Evolutionary conservation across 768 basidiomycete genomes (phyloP).

Genomic region (Tubosaeta sp.): DNA sequence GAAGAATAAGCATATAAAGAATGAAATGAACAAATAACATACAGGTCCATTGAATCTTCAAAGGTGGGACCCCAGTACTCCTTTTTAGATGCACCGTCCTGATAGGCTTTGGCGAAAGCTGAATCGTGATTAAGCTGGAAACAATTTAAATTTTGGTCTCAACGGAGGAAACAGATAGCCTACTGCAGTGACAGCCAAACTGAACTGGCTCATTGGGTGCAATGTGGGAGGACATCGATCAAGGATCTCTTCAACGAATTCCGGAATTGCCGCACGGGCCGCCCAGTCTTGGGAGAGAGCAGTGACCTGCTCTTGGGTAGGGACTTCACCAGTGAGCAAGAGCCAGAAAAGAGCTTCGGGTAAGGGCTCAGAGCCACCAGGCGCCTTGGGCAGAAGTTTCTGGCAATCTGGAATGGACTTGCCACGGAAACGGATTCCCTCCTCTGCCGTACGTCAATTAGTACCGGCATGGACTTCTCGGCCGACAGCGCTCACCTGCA

Average conservation of each 20-base stretch:
- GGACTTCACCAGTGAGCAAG: constrained; percentile 90
- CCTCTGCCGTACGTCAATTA: constrained; percentile 46
- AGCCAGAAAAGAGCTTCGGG: constrained; percentile 97
- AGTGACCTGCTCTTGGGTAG: constrained; percentile 83
- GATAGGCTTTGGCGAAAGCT: constrained; percentile 93
- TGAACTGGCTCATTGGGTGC: constrained; percentile 99
- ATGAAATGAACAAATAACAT: constrained; percentile 13
- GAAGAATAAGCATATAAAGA: constrained; percentile 1
- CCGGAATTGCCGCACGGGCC: constrained; percentile 83
- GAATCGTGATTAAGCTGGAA: constrained; percentile 87
- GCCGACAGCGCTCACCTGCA: constrained; percentile 50
- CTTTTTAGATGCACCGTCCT: constrained; percentile 86
- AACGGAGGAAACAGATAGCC: constrained; percentile 18
- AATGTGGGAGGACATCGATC: constrained; percentile 91
- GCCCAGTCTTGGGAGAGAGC: constrained; percentile 94
- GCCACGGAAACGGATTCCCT: constrained; percentile 98
- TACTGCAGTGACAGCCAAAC: constrained; percentile 91
- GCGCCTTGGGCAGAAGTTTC: constrained; percentile 82
- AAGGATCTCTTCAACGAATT: constrained; percentile 94
- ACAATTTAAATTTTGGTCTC: constrained; percentile 3
- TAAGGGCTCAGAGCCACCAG: constrained; percentile 84
- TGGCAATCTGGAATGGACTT: constrained; percentile 91
- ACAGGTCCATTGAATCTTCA: constrained; percentile 89
- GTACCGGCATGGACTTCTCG: background rate
- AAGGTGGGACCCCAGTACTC: constrained; percentile 97